Evolutionary conservation across 768 basidiomycete species (phyloP).

Genomic region (Astraeus odoratus): DNA sequence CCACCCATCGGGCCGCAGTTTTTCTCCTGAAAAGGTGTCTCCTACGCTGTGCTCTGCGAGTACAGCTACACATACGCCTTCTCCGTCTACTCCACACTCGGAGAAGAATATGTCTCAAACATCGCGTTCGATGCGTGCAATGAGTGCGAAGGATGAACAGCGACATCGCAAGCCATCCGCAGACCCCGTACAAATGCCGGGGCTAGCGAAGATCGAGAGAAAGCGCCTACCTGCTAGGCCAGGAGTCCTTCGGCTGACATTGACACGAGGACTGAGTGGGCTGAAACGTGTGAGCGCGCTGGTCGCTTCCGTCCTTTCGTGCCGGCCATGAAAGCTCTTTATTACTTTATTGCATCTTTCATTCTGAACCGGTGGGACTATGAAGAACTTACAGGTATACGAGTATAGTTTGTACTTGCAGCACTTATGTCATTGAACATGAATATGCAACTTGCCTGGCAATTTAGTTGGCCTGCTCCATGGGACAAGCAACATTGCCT

Average conservation of each 20-base stretch:
- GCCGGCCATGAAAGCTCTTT: conserved; percentile 19
- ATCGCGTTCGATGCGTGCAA: conserved; percentile 18
- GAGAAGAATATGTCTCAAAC: conserved; percentile 25
- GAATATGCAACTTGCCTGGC: conserved; percentile 3
- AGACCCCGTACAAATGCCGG: conserved; percentile 15
- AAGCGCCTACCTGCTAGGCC: conserved; percentile 17
- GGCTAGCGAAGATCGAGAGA: conserved; percentile 16
- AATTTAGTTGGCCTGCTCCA: too few species aligned
- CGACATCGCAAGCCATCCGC: conserved; percentile 16
- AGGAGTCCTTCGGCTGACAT: conserved; percentile 18
- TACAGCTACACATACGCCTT: conserved; percentile 23
- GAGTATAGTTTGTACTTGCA: conserved; percentile 17
- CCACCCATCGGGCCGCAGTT: conserved; percentile 10
- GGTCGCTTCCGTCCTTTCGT: conserved; percentile 24
- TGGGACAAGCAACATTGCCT: too few species aligned
- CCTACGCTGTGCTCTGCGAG: conserved; percentile 21
- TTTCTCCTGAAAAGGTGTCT: conserved; percentile 17
- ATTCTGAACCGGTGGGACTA: conserved; percentile 17
- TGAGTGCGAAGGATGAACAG: conserved; percentile 19
- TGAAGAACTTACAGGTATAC: conserved; percentile 14
- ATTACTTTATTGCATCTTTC: conserved; percentile 2
- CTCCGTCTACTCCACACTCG: conserved; percentile 24
- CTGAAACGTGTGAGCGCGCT: conserved; percentile 23
- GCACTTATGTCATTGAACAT: conserved; percentile 1
- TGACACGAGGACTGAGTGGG: conserved; percentile 19